Evolutionary conservation across 2,329 filamentous ascomycete genomes (phyloP), one percentile per base, ranked within the genome.

Genomic region (Aspergillus latus): DNA sequence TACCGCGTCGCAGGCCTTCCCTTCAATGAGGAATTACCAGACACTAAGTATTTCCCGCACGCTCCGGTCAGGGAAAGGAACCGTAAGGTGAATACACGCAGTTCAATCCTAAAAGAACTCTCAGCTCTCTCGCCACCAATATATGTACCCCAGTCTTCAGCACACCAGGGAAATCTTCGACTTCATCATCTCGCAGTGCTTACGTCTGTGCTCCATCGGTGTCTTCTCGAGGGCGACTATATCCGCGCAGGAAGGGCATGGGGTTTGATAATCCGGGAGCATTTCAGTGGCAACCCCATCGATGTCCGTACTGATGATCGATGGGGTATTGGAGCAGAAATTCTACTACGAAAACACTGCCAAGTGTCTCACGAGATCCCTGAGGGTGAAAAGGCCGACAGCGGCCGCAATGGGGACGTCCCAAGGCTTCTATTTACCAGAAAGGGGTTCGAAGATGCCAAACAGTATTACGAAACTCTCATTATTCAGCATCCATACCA

Each of bases 271-370:
- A 70, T 92, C 46, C 83, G 88, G 49, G 81, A 84, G 46, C 82
- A 81, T 49, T 76, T 86, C 26, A 67, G 74, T 56, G 85, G 84
- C 2, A 71, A 73, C 48, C 75, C 76, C 5, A 78, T 92, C 16
- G 90, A 96, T 68, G 72, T 93, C 47, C 83, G 91, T 39, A 78
- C 78, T 16, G 81, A 87, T 65, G 82, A 84, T 37, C 82, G 88
- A 62, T 97, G 92, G 93, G 87, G 87, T 11, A 82, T 96, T 44
- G 92, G 90, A 0, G 90, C 90, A 2, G 92, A 96, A 74, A 84
- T 97, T 16, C 75, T 96, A 54, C 85, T 96, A 75, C 83, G 88
- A 13, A 73, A 73, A 67, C 75, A 66, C 62, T 63, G 60, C 53
- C 60, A 71, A 55, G 60, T 59, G 55, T 58, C 63, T 15, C 56